Percentiles rank a stretch among this genome's conserved stretches.
These are phyloP conservation scores for Carex pumila DNA, from an alignment of 176 grass and related monocot genomes.

Conservation along the genomic window DNA sequence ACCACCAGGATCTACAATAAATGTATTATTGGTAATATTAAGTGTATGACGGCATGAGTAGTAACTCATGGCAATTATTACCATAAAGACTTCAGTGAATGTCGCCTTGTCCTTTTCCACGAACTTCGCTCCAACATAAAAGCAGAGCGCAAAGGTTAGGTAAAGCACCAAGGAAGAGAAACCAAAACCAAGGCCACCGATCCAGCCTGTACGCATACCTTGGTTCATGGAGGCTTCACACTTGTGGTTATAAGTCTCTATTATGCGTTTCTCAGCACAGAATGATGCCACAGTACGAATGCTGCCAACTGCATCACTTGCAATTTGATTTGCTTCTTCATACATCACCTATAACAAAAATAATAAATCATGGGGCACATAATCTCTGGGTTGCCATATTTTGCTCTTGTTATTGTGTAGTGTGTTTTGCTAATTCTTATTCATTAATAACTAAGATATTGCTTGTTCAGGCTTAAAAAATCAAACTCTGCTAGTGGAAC, in stretches of 20 bases:
- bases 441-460: background rate
- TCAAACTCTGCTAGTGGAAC: background rate
- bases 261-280: slow-evolving; percentile 37
- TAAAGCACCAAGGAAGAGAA: slow-evolving; percentile 38
- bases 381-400: too few relatives aligned
- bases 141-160: slow-evolving; percentile 39
- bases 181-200: slow-evolving; percentile 41
- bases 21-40: background rate
- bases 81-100: slow-evolving; percentile 45
- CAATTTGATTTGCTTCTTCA: slow-evolving; percentile 53
- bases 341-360: slow-evolving; percentile 33
- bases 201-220: slow-evolving; percentile 38
- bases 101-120: slow-evolving; percentile 33
- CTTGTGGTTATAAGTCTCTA: slow-evolving; percentile 39
- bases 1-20: background rate
- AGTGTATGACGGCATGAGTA: background rate
- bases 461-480: background rate
- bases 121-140: slow-evolving; percentile 42
- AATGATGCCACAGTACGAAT: slow-evolving; percentile 49
- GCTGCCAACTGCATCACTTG: slow-evolving; percentile 41
- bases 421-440: background rate
- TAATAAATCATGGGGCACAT: background rate
- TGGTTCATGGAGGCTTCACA: slow-evolving; percentile 33
- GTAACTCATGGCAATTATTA: background rate
- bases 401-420: too few relatives aligned